These are phyloP conservation scores for Zygotorulaspora chibaensis DNA, from an alignment of 805 yeast genomes.

Conservation along the genomic window DNA sequence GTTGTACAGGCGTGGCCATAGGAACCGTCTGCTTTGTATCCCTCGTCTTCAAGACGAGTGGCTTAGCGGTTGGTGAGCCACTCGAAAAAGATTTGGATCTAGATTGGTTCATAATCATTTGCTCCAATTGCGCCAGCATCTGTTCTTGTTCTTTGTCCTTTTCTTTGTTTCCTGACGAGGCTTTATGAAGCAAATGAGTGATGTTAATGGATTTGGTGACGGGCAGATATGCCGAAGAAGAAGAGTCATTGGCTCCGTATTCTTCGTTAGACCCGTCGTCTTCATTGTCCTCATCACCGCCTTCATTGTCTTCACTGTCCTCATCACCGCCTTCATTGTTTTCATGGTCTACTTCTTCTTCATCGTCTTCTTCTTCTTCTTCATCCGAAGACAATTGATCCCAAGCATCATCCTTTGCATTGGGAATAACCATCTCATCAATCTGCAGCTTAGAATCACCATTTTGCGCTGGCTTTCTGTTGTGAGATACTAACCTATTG, in stretches of 20 bases:
- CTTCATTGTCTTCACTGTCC: conserved; percentile 11
- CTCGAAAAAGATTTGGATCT: conserved; percentile 17
- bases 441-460: conserved; percentile 48
- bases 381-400: conserved; percentile 34
- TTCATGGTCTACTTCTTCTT: conserved; percentile 16
- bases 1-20: conserved; percentile 70
- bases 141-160: conserved; percentile 12
- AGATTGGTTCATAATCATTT: conserved; percentile 23
- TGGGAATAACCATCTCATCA: conserved; percentile 69
- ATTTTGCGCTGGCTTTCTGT: conserved; percentile 41
- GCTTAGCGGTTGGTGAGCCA: conserved; percentile 9
- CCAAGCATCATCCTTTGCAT: conserved; percentile 49
- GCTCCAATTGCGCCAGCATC: conserved; percentile 19
- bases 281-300: conserved; percentile 15
- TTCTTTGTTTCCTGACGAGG: conserved; percentile 17
- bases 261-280: conserved; percentile 18
- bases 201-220: conserved; percentile 36
- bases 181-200: conserved; percentile 33
- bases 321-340: conserved; percentile 13
- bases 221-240: conserved; percentile 26
- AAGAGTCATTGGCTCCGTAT: conserved; percentile 20
- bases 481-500: conserved; percentile 70
- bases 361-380: conserved; percentile 18
- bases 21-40: conserved; percentile 40
- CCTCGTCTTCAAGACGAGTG: conserved; percentile 14